Conservation (phyloP, 2,329 filamentous ascomycete species). For the Diaporthe amygdali region DNA sequence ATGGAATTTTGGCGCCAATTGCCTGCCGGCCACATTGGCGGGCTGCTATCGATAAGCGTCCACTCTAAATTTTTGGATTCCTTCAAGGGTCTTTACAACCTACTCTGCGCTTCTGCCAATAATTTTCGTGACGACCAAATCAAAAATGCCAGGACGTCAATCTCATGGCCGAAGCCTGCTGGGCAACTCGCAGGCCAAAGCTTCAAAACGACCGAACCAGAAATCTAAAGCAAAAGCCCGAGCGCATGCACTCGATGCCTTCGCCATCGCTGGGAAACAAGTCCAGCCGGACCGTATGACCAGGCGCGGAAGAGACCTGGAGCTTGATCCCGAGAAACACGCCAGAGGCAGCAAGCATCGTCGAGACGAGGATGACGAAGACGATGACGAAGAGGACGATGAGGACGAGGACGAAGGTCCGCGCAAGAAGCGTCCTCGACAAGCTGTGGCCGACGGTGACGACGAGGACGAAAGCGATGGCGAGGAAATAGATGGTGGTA, state of each 20-base stretch:
- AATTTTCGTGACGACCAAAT: background rate
- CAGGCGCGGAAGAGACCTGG: slow-evolving; percentile 51
- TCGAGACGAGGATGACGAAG: slow-evolving; percentile 49
- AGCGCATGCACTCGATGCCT: slow-evolving; percentile 61
- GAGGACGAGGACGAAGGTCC: slow-evolving; percentile 68
- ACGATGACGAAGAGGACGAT: slow-evolving; percentile 63
- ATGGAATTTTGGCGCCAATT: slow-evolving; percentile 13
- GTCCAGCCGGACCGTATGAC: slow-evolving; percentile 44
- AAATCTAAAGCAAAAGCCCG: slow-evolving; percentile 55
- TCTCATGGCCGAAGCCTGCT: slow-evolving; percentile 60
- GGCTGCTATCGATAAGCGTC: slow-evolving; percentile 21
- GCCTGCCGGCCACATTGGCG: slow-evolving; percentile 1
- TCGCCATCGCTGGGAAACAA: slow-evolving; percentile 61
- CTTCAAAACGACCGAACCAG: slow-evolving; percentile 33
- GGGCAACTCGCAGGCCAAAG: slow-evolving; percentile 31
- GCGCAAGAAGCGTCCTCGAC: slow-evolving; percentile 43
- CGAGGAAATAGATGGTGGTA: slow-evolving; percentile 72
- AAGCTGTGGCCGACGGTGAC: slow-evolving; percentile 47
- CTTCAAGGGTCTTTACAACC: background rate
- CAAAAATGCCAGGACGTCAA: slow-evolving; percentile 61
- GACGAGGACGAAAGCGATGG: slow-evolving; percentile 52
- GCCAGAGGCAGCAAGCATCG: slow-evolving; percentile 46
- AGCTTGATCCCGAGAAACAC: slow-evolving; percentile 50
- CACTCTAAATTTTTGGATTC: slow-evolving; percentile 20
- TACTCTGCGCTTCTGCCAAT: background rate